Evolutionary conservation across 2,329 filamentous ascomycete genomes (phyloP), one percentile per base, ranked within the genome.

Genomic region (Samsoniella hepiali): DNA sequence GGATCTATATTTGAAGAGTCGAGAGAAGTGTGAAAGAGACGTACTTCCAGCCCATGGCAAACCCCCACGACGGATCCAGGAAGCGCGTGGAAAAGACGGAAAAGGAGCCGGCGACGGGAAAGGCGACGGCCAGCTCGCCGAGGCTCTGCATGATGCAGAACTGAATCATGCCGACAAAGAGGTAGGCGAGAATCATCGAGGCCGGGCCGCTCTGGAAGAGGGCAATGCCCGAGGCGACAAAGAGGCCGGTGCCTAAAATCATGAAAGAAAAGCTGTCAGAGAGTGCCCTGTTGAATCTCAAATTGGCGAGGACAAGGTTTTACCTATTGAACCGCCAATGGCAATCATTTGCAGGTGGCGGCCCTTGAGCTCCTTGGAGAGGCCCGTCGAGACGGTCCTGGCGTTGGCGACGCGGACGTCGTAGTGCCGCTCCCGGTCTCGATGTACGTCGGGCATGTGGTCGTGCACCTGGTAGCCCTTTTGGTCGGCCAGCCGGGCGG

Each of bases 321-420:
- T 77, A 84, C 88, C 89, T 69, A 95, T 94, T 9, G 88, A 91
- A 45, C 91, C 91, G 68, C 91, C 91, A 68, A 96, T 93, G 11
- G 92, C 91, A 79, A 96, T 96, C 92, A 96, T 96, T 78, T 95
- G 91, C 72, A 96, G 73, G 79, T 96, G 92, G 63, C 91, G 82
- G 27, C 85, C 85, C 76, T 93, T 92, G 66, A 93, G 76, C 72
- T 84, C 86, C 70, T 91, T 82, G 57, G 88, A 84, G 40, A 96
- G 81, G 27, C 87, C 84, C 57, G 89, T 87, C 66, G 85, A 81
- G 1, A 90, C 88, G 1, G 90, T 91, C 70, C 91, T 86, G 67
- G 89, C 77, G 71, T 90, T 82, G 61, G 82, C 84, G 69, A 74
- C 73, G 27, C 76, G 76, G 42, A 83, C 65, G 67, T 83, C 80